A percentile compares a stretch with the other conserved stretches of the same genome.
Conservation (phyloP, 345 rosid species). For the Bruguiera gymnorhiza region DNA sequence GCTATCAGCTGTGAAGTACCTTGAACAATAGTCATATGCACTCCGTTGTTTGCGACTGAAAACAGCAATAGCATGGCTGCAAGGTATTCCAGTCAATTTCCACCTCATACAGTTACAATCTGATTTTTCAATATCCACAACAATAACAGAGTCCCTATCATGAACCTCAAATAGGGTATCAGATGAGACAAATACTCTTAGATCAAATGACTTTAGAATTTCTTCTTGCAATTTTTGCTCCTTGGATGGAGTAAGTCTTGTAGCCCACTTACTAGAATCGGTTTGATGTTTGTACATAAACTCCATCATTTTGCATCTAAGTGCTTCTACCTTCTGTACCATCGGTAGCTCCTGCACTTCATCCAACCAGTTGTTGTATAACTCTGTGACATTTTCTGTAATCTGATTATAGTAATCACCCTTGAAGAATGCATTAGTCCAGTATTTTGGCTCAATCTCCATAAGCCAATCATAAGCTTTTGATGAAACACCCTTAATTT, state of each 20-base stretch:
- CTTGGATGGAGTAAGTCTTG: constrained; percentile 65
- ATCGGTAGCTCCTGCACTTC: constrained; percentile 72
- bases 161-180: constrained; percentile 91
- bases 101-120: constrained; percentile 74
- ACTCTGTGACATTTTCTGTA: constrained; percentile 51
- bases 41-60: not conserved
- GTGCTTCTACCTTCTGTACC: constrained; percentile 52
- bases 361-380: constrained; percentile 62
- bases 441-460: not conserved
- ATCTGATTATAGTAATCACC: constrained; percentile 72
- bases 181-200: constrained; percentile 68
- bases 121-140: constrained; percentile 59
- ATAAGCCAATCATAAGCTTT: constrained; percentile 48
- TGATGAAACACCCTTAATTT: constrained; percentile 61
- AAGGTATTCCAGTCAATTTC: constrained; percentile 73
- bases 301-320: constrained; percentile 48
- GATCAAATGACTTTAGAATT: constrained; percentile 36
- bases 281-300: constrained; percentile 46
- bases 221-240: constrained; percentile 63
- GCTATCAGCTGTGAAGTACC: constrained; percentile 52
- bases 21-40: constrained; percentile 72
- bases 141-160: constrained; percentile 47
- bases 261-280: constrained; percentile 51
- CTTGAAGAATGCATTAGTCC: constrained; percentile 35
- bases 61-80: constrained; percentile 52